phyloP scores from a whole-genome alignment of 2,329 filamentous ascomycete genomes.

The Talaromyces sp. region DNA sequence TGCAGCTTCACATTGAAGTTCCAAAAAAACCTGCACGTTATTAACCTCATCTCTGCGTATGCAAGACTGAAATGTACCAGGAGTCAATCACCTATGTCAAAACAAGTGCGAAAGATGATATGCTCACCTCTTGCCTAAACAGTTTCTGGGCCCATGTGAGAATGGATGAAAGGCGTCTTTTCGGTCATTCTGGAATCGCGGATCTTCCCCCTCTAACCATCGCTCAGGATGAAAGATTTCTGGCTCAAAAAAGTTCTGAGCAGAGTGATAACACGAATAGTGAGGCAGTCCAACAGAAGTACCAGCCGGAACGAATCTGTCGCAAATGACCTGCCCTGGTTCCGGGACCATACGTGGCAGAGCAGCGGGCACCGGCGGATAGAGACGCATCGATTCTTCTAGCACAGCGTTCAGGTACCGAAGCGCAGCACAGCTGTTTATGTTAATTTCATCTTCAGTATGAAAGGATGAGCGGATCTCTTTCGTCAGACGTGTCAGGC shows the following conservation, averaged over 20 bases:
- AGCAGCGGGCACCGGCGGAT: constrained; percentile 33
- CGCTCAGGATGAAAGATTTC: constrained; percentile 49
- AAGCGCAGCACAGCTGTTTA: constrained; percentile 26
- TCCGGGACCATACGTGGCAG: not conserved
- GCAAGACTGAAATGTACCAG: constrained; percentile 38
- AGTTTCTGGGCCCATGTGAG: constrained; percentile 49
- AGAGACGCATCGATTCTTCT: constrained; percentile 44
- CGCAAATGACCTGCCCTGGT: constrained; percentile 25
- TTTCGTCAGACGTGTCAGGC: constrained; percentile 21
- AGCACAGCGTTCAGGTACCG: constrained; percentile 44
- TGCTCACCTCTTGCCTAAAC: constrained; percentile 51
- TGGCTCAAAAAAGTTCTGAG: constrained; percentile 46
- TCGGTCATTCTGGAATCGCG: constrained; percentile 41
- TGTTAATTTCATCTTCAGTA: constrained; percentile 31
- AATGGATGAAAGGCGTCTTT: constrained; percentile 49
- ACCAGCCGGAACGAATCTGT: constrained; percentile 28
- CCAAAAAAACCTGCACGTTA: constrained; percentile 46
- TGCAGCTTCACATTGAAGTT: constrained; percentile 46
- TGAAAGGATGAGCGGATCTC: constrained; percentile 28
- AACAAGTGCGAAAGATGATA: not conserved
- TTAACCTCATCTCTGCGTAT: constrained; percentile 48
- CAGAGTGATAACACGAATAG: constrained; percentile 44
- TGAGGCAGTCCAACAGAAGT: constrained; percentile 45
- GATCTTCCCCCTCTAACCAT: constrained; percentile 23
- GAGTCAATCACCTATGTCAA: not conserved